Evolutionary conservation across 345 rosid genomes (phyloP), one percentile per base, ranked within the genome.

Genomic region (Aquilaria malaccensis): DNA sequence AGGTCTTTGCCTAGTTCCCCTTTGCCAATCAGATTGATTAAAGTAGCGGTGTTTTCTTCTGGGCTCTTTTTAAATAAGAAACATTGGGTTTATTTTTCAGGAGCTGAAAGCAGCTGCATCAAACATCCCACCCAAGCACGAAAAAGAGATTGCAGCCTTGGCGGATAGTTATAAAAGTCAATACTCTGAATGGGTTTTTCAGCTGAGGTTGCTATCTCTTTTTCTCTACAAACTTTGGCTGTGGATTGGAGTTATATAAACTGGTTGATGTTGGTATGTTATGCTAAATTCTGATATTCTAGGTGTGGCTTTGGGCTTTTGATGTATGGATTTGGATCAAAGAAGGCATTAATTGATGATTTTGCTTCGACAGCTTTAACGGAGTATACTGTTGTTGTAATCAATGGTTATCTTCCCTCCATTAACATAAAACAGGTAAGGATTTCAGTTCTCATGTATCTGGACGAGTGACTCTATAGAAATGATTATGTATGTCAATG

Each of bases 291-390:
- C 50, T 47, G 54, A 37, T 61, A 62, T 65, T 47, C 45, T 59
- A 87, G 96, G 86, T 84, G 87, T 64, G 97, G 95, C 58, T 88
- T 90, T 79, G 96, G 97, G 70, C 89, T 90, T 77, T 71, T 88
- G 50, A 83, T 83, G 87, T 87, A 86, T 63, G 99, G 99, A 9
- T 90, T 94, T 76, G 99, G 99, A 71, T 93, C 95, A 15, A 93
- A 93, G 74, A 93, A 82, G 67, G 74, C 77, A 13, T 69, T 86
- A 50, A 37, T 94, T 49, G 96, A 94, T 73, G 93, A 94, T 74
- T 94, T 94, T 77, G 96, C 96, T 66, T 90, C 96, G 47, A 62
- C 79, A 12, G 78, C 97, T 50, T 64, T 94, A 67, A 71, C 76
- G 0, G 86, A 90, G 57, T 78, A 86, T 76, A 76, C 95, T 2